Evolutionary conservation across 768 basidiomycete genomes (phyloP).

Genomic region (Amanita pseudoporphyria): DNA sequence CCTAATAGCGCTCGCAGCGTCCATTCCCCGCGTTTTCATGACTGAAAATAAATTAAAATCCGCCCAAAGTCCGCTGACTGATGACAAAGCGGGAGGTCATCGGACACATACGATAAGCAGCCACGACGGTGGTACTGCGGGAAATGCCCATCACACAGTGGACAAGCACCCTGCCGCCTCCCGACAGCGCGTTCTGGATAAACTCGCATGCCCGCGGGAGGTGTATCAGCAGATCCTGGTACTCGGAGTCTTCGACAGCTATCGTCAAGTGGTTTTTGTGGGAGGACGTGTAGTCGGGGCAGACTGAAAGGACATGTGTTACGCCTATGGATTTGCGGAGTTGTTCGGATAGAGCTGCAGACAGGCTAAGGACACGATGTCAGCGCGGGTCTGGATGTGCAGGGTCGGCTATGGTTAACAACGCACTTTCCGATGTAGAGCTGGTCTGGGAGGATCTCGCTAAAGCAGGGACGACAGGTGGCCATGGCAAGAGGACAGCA

Average conservation of each 20-base stretch:
- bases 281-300: conserved; percentile 40
- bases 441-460: not conserved
- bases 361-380: conserved; percentile 19
- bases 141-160: conserved; percentile 72
- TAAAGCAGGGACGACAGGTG: not conserved
- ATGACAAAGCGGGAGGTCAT: no score
- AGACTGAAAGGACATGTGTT: conserved; percentile 49
- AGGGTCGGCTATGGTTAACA: not conserved
- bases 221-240: conserved; percentile 52
- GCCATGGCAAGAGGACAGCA: not conserved
- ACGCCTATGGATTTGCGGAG: conserved; percentile 26
- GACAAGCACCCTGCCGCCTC: conserved; percentile 51
- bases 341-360: conserved; percentile 25
- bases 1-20: conserved; percentile 33
- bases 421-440: conserved; percentile 6
- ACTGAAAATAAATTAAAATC: not conserved
- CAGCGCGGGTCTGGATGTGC: not conserved
- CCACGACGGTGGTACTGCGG: conserved; percentile 52
- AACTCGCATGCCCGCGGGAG: conserved; percentile 50
- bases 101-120: conserved; percentile 40
- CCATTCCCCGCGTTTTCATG: conserved; percentile 37
- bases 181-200: conserved; percentile 46
- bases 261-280: conserved; percentile 30
- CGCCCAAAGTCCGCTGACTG: no score
- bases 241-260: conserved; percentile 34